Percentiles rank a stretch among this genome's conserved stretches.
phyloP scores from a whole-genome alignment of 2,329 filamentous ascomycete species.

The Stemphylium beticola region DNA sequence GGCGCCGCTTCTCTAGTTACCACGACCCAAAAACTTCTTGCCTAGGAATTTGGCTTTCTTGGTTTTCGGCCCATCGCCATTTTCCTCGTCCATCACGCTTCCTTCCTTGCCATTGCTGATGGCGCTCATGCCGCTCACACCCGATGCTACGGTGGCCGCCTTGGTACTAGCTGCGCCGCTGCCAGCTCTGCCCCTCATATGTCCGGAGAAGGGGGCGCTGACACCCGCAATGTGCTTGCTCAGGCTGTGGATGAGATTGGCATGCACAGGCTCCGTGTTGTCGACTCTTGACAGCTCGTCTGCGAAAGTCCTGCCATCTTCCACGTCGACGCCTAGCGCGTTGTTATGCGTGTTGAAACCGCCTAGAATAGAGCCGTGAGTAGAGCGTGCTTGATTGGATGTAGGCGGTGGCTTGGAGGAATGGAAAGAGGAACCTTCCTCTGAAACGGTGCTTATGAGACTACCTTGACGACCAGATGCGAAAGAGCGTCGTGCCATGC shows the following conservation, averaged over 20 bases:
- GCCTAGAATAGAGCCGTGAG: slow-evolving; percentile 35
- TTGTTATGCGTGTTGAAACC: slow-evolving; percentile 19
- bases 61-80: slow-evolving; percentile 14
- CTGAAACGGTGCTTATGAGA: slow-evolving; percentile 37
- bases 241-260: slow-evolving; percentile 42
- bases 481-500: slow-evolving; percentile 35
- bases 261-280: slow-evolving; percentile 44
- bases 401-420: slow-evolving; percentile 19
- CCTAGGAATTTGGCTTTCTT: slow-evolving; percentile 24
- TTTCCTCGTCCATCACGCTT: not conserved
- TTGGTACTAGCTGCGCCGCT: slow-evolving; percentile 19
- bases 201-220: slow-evolving; percentile 31
- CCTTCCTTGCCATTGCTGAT: not conserved
- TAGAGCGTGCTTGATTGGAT: slow-evolving; percentile 25
- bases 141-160: slow-evolving; percentile 15
- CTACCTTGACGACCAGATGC: slow-evolving; percentile 40
- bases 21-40: slow-evolving; percentile 22
- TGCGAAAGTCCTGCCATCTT: slow-evolving; percentile 44
- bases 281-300: slow-evolving; percentile 45
- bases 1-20: slow-evolving; percentile 10
- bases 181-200: slow-evolving; percentile 21
- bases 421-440: slow-evolving; percentile 32
- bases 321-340: slow-evolving; percentile 27
- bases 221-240: slow-evolving; percentile 44
- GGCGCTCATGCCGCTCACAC: slow-evolving; percentile 7